Evolutionary conservation across 176 grass and related monocot genomes (phyloP), one percentile per base, ranked within the genome.

Genomic region (Carex scoparia): DNA sequence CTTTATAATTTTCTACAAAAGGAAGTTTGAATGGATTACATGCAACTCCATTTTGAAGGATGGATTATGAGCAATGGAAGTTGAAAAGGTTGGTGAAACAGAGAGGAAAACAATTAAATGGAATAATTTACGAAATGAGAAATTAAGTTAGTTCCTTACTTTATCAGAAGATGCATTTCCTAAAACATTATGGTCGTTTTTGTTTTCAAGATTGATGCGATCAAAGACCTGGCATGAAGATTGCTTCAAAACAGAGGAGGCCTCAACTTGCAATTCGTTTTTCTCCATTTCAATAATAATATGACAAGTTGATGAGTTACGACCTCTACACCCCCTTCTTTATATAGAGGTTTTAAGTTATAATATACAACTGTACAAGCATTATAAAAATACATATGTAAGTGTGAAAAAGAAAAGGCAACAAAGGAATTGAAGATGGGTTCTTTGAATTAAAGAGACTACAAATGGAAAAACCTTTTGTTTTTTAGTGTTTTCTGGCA

Each of bases 361-460:
- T 23, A 73, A 49, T 49, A 23, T 28, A 77, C 23, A 77, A 30
- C 13, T 16, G 19, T 38, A 69, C 15, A 35, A 71, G 38, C 32
- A 2, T 69, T 75, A 77, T 23, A 56, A 77, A 77, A 56, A 76
- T 3, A 49, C 19, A 30, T 13, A 51, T 27, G 31, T 56, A 77
- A 77, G 49, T 31, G 49, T 31, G 49, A 55, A 77, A 77, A 76
- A 55, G 27, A 32, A 56, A 77, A 32, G 23, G 2, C 23, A 63
- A 61, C n/a, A 63, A 82, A 67, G 27, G 61, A 49, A 49, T 35
- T 35, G 40, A 49, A 63, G 61, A 67, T 16, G 40, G 42, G 40
- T 68, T 15, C 80, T 31, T 65, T 83, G 80, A 68, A 83, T 65
- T 15, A 67, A 37, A 68, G 46, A 83, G 67, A 68, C n/a, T 66